A percentile compares a stretch with the other conserved stretches of the same genome.
These are phyloP conservation scores for Ustilago hordei DNA, from an alignment of 1,284 basidiomycete species.

Conservation along the genomic window DNA sequence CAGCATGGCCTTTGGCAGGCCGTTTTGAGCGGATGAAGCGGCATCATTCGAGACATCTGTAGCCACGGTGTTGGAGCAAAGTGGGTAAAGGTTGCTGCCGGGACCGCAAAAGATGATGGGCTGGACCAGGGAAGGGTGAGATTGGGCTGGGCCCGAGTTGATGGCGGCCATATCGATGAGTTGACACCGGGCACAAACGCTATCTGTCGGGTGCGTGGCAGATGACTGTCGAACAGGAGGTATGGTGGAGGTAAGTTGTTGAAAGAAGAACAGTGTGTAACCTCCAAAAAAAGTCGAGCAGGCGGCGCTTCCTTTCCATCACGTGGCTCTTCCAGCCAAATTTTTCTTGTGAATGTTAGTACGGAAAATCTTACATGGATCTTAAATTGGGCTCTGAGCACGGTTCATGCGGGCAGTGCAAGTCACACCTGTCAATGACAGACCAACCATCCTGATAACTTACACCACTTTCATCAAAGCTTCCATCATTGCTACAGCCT, in stretches of 20 bases:
- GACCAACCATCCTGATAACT: neutral
- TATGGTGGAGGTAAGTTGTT: constrained; percentile 5
- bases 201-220: neutral
- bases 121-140: constrained; percentile 54
- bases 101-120: constrained; percentile 67
- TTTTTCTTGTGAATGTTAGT: neutral
- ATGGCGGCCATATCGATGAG: constrained; percentile 24
- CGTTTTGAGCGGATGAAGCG: constrained; percentile 15
- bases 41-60: constrained; percentile 20
- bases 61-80: constrained; percentile 51
- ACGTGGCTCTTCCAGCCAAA: constrained; percentile 15
- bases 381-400: constrained; percentile 9
- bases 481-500: neutral
- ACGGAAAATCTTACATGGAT: constrained; percentile 23
- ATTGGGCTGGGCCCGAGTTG: constrained; percentile 13
- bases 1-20: constrained; percentile 65
- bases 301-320: constrained; percentile 11
- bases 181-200: neutral
- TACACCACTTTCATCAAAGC: neutral
- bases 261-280: neutral
- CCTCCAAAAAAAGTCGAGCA: constrained; percentile 5
- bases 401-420: constrained; percentile 12
- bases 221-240: neutral
- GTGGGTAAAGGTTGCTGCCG: constrained; percentile 64
- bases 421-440: neutral